Conservation (phyloP, 371 early-diverging fungal species). For the Mortierella sp. region DNA sequence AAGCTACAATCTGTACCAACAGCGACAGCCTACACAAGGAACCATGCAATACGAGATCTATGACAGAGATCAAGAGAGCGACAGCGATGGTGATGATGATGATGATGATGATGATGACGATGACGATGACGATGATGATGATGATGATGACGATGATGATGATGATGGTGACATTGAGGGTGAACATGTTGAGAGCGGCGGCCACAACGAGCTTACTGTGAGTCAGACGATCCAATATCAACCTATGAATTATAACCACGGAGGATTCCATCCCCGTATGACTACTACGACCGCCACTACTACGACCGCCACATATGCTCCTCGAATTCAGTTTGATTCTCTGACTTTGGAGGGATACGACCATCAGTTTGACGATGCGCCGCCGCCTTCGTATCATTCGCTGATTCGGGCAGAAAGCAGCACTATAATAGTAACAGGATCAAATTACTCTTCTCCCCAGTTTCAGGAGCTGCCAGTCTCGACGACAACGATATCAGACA, state of each 20-base stretch:
- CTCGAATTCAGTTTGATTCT: constrained; percentile 3
- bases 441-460: background rate
- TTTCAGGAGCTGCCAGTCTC: background rate
- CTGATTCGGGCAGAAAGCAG: constrained; percentile 7
- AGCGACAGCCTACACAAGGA: background rate
- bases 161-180: no score
- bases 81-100: constrained; percentile 12
- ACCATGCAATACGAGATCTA: background rate
- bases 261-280: background rate
- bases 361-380: constrained; percentile 36
- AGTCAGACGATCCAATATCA: background rate
- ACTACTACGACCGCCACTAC: background rate
- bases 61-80: constrained; percentile 8
- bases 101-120: constrained; percentile 3
- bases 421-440: background rate
- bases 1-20: constrained; percentile 5
- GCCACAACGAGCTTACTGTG: background rate
- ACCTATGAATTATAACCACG: background rate
- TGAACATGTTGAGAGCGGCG: background rate
- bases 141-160: no score
- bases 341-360: constrained; percentile 30
- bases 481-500: background rate
- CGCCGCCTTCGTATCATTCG: constrained; percentile 50
- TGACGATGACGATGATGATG: no score
- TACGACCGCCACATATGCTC: background rate